Evolutionary conservation across 106 monocot species (phyloP), one percentile per base, ranked within the genome.

Genomic region (Agapanthus africanus): DNA sequence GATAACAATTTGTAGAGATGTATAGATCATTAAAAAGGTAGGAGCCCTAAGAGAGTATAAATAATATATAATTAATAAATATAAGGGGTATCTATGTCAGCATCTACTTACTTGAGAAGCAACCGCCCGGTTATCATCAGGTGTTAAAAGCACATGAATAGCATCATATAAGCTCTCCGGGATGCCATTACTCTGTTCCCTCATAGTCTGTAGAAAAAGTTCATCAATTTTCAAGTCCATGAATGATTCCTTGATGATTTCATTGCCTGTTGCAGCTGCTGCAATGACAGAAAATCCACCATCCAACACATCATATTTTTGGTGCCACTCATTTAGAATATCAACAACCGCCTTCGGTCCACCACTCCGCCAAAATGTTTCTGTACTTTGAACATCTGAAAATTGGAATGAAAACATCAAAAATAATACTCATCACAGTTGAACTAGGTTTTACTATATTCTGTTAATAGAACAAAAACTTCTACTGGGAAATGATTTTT

Each of bases 91-190:
- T 18, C 18, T 6, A 54, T 37, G 63, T 22, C 35, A 65, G 38
- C 54, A 66, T 65, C 19, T 59, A 88, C 80, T 76, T 87, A 87
- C 97, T 78, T 99, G 97, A 66, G 97, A 99, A 82, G 87, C 97
- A 65, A 85, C 59, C 49, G 92, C 92, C 65, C 92, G 81, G 50
- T 78, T 70, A 79, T 99, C 97, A 85, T 99, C 97, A 65, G 88
- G 89, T 66, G 89, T 90, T 62, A 99, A 75, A 57, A 99, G 78
- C n/a, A 87, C 72, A 60, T 80, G 79, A 71, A 99, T 84, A 26
- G 85, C 86, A 79, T 99, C 81, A 79, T 85, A 99, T 41, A 99
- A 81, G 61, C 82, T 92, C 38, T 64, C 70, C 39, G 74, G 60
- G 37, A 46, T 74, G 51, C 54, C 40, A 72, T 72, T 85, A 30